Evolutionary conservation across 345 rosid genomes (phyloP), one percentile per base, ranked within the genome.

Genomic region (Sisymbrium irio): DNA sequence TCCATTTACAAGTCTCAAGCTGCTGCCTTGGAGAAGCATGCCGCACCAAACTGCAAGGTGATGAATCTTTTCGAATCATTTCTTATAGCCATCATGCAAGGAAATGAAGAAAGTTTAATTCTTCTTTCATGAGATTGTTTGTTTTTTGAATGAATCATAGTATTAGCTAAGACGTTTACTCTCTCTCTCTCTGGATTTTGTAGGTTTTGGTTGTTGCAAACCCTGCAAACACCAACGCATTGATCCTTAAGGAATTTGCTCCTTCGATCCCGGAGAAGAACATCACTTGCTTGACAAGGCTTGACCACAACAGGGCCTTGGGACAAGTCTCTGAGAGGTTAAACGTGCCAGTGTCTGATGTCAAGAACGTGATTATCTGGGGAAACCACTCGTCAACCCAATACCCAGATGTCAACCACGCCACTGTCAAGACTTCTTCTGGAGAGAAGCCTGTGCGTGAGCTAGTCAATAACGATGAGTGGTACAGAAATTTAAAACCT

Each of bases 181-280:
- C n/a, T n/a, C n/a, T n/a, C n/a, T n/a, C n/a, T n/a, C n/a, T n/a
- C n/a, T n/a, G n/a, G n/a, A n/a, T n/a, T n/a, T n/a, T n/a, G n/a
- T n/a, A 94, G 98, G 99, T 95, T 74, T 51, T 95, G 51, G 99
- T 95, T 81, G 97, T 95, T 69, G 99, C 99, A 50, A 95, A 95
- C 81, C 99, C 99, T 9, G 99, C 99, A 76, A 94, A 94, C 85
- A 94, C 97, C 73, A 94, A 94, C 35, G 97, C 97, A 11, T 82
- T 95, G 89, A 95, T 95, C 83, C 71, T 95, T 46, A 95, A 95
- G 88, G 99, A 95, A 76, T 92, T 85, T 50, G 97, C 97, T 2
- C 99, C 99, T 0, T 95, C 97, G 19, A 87, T 95, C 74, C 88
- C 99, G 0, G 99, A 88, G 84, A 87, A 87, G 72, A 95, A 92